phyloP scores from a whole-genome alignment of 1,139 yeast species.

The Kodamaea sp. region DNA sequence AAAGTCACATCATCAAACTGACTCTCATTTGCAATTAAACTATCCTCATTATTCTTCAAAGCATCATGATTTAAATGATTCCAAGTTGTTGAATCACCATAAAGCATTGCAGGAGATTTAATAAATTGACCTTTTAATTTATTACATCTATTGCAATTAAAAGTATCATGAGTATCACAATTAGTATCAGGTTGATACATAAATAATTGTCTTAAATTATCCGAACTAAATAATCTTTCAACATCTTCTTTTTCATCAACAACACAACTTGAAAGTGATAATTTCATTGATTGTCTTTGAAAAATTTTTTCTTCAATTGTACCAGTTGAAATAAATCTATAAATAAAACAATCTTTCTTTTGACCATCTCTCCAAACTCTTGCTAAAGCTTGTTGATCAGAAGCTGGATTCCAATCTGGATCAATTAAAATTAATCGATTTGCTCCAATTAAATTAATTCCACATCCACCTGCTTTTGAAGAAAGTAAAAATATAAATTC shows the following conservation, averaged over 20 bases:
- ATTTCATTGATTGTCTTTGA: conserved; percentile 95
- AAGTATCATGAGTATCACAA: conserved; percentile 93
- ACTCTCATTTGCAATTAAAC: conserved; percentile 69
- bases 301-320: conserved; percentile 94
- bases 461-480: conserved; percentile 99
- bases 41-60: conserved; percentile 67
- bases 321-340: conserved; percentile 90
- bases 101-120: conserved; percentile 83
- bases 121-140: conserved; percentile 53
- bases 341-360: conserved; percentile 92
- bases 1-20: conserved; percentile 69
- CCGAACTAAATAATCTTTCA: conserved; percentile 84
- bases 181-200: conserved; percentile 62
- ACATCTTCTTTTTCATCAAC: conserved; percentile 97
- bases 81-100: conserved; percentile 98
- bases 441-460: conserved; percentile 95
- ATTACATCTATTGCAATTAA: conserved; percentile 78
- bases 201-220: conserved; percentile 72
- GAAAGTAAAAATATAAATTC: conserved; percentile 87
- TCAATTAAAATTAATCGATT: conserved; percentile 83
- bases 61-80: conserved; percentile 73
- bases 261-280: conserved; percentile 90
- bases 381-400: conserved; percentile 97
- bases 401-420: conserved; percentile 99
- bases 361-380: conserved; percentile 99